Conservation (phyloP, 2,329 filamentous ascomycete species). For the Diaporthe ampelina region DNA sequence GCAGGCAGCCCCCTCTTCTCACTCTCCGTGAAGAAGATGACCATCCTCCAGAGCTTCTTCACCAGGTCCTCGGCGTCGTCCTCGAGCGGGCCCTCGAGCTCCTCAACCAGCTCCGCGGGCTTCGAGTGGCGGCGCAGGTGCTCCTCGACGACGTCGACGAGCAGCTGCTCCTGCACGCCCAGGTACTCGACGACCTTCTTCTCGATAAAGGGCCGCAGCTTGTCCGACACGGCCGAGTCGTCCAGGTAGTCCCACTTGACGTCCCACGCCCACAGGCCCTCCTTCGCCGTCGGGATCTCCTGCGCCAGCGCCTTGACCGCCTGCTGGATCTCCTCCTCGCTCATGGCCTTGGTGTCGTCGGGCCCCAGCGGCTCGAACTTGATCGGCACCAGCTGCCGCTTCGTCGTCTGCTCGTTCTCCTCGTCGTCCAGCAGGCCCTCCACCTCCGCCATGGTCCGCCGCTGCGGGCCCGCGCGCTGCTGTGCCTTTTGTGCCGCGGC, state of each 20-base stretch:
- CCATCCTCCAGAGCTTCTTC: slow-evolving; percentile 98
- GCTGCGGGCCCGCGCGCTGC: slow-evolving; percentile 67
- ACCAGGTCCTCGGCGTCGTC: slow-evolving; percentile 95
- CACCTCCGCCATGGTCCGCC: slow-evolving; percentile 91
- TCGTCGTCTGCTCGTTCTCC: slow-evolving; percentile 80
- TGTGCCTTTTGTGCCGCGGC: slow-evolving; percentile 83
- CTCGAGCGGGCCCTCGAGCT: slow-evolving; percentile 90
- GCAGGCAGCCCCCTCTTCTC: slow-evolving; percentile 89
- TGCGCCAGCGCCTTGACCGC: slow-evolving; percentile 85
- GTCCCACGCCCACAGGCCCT: slow-evolving; percentile 91
- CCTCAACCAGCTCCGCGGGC: slow-evolving; percentile 85
- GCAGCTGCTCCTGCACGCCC: slow-evolving; percentile 94
- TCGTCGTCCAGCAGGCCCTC: slow-evolving; percentile 96
- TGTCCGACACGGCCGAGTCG: slow-evolving; percentile 83
- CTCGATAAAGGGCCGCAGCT: slow-evolving; percentile 94
- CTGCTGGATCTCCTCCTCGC: slow-evolving; percentile 88
- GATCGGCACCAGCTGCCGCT: slow-evolving; percentile 84
- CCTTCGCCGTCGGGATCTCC: slow-evolving; percentile 90
- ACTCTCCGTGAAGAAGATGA: slow-evolving; percentile 96
- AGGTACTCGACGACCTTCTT: slow-evolving; percentile 98
- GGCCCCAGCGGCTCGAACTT: slow-evolving; percentile 76
- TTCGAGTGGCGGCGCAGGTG: slow-evolving; percentile 82
- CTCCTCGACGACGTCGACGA: slow-evolving; percentile 93
- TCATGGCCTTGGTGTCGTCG: slow-evolving; percentile 75
- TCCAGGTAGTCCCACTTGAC: slow-evolving; percentile 95